Evolutionary conservation across 2,329 filamentous ascomycete genomes (phyloP).

Genomic region (Ophiobolus disseminans): DNA sequence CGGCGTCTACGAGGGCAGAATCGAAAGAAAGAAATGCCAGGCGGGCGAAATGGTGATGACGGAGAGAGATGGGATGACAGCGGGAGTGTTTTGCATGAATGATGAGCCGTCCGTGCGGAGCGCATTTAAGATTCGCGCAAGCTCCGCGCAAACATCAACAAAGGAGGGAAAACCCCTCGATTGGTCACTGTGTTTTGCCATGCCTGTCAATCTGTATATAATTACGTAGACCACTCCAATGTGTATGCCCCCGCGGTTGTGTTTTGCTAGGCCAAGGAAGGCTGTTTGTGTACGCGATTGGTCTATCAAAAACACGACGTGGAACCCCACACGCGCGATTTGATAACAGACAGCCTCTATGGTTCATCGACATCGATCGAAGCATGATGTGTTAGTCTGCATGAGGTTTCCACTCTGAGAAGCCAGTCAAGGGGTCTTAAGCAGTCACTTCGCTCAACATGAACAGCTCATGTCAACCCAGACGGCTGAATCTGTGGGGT

Average conservation of each 20-base stretch:
- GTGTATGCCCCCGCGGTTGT: no score
- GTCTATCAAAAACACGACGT: conserved; percentile 6
- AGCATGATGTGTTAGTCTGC: no score
- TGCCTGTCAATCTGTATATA: conserved; percentile 18
- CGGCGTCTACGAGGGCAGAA: no score
- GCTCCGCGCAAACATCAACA: conserved; percentile 26
- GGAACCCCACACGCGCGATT: conserved; percentile 6
- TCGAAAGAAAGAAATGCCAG: conserved; percentile 32
- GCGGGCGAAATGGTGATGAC: conserved; percentile 29
- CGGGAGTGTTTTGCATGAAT: conserved; percentile 37
- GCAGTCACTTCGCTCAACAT: no score
- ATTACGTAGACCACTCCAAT: conserved; percentile 21
- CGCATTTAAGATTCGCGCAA: neutral
- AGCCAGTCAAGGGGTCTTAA: no score
- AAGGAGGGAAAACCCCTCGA: conserved; percentile 15
- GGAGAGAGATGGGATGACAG: conserved; percentile 25
- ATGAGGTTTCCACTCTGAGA: no score
- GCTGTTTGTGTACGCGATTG: conserved; percentile 26
- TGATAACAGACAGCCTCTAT: neutral
- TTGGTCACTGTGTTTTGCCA: conserved; percentile 18
- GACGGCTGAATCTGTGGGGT: no score
- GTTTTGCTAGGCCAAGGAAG: conserved; percentile 18
- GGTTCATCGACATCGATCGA: neutral
- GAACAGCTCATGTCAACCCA: no score
- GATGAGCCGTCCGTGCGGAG: conserved; percentile 1